These are phyloP conservation scores for Brassica nigra DNA, from an alignment of 345 rosid genomes.

Conservation along the genomic window DNA sequence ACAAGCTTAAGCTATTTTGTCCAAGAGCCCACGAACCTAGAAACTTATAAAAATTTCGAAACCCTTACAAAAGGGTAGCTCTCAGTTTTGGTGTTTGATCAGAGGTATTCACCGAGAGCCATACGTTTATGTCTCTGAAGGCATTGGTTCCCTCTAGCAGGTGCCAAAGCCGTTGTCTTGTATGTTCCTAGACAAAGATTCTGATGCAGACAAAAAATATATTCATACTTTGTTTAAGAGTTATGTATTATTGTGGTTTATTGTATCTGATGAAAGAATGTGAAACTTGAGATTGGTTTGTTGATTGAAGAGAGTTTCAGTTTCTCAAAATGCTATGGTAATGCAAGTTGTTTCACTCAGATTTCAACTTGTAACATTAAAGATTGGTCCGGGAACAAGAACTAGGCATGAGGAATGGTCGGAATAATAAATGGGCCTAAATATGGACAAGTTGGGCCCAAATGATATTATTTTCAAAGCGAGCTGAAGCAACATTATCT, in stretches of 20 bases:
- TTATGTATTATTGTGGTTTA: constrained; percentile 38
- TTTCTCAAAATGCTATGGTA: neutral
- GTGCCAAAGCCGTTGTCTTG: constrained; percentile 24
- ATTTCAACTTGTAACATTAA: neutral
- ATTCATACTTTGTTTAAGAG: constrained; percentile 27
- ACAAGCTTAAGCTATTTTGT: constrained; percentile 23
- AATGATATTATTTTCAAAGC: neutral
- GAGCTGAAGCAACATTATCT: neutral
- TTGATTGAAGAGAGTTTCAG: neutral
- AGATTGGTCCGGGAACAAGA: neutral
- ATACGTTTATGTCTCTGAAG: constrained; percentile 41
- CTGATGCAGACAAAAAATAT: constrained; percentile 21
- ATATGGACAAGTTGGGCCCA: neutral
- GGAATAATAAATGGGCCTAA: neutral
- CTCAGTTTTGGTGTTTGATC: constrained; percentile 44
- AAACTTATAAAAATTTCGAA: constrained; percentile 23
- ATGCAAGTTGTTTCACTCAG: neutral
- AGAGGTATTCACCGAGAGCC: constrained; percentile 39
- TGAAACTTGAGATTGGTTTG: neutral
- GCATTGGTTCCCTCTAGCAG: constrained; percentile 50
- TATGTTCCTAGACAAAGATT: constrained; percentile 36
- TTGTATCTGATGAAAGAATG: constrained; percentile 38
- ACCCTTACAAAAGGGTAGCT: constrained; percentile 33
- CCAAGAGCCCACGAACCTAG: constrained; percentile 19
- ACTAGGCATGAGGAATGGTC: neutral